Evolutionary conservation across 2,329 filamentous ascomycete species (phyloP).

Genomic region (Aspergillus unguis): DNA sequence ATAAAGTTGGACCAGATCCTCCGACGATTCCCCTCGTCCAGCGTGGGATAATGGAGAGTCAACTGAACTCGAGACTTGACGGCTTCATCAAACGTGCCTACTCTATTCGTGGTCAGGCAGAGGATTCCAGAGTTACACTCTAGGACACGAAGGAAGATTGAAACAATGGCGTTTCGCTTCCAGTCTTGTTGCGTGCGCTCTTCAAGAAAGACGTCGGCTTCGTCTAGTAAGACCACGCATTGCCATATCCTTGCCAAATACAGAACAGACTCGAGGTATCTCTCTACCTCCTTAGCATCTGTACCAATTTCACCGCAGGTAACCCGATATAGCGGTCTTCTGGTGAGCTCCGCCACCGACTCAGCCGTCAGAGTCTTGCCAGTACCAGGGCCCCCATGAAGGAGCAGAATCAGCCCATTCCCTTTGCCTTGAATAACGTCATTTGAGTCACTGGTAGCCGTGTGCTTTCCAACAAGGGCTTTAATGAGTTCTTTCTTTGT

Average conservation of each 20-base stretch:
- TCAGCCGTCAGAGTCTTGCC: constrained; percentile 88
- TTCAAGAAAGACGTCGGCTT: constrained; percentile 81
- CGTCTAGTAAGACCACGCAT: constrained; percentile 78
- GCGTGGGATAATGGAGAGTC: constrained; percentile 72
- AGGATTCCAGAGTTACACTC: constrained; percentile 92
- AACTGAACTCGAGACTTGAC: constrained; percentile 87
- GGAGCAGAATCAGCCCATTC: constrained; percentile 74
- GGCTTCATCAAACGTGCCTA: constrained; percentile 82
- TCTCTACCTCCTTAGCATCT: constrained; percentile 68
- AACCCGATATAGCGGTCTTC: constrained; percentile 78
- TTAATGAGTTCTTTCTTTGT: neutral
- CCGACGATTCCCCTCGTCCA: constrained; percentile 41
- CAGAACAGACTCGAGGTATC: constrained; percentile 75
- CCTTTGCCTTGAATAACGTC: constrained; percentile 81
- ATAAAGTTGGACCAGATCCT: neutral
- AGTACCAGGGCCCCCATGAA: constrained; percentile 84
- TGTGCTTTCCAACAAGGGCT: neutral
- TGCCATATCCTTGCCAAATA: constrained; percentile 85
- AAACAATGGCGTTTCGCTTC: constrained; percentile 78
- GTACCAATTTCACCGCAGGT: constrained; percentile 79
- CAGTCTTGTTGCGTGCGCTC: constrained; percentile 77
- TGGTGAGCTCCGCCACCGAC: constrained; percentile 76
- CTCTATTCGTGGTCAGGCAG: constrained; percentile 84
- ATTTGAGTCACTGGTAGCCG: neutral
- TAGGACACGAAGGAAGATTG: constrained; percentile 78